phyloP scores from a whole-genome alignment of 2,329 filamentous ascomycete genomes.

The Taxawa tesnikishii region DNA sequence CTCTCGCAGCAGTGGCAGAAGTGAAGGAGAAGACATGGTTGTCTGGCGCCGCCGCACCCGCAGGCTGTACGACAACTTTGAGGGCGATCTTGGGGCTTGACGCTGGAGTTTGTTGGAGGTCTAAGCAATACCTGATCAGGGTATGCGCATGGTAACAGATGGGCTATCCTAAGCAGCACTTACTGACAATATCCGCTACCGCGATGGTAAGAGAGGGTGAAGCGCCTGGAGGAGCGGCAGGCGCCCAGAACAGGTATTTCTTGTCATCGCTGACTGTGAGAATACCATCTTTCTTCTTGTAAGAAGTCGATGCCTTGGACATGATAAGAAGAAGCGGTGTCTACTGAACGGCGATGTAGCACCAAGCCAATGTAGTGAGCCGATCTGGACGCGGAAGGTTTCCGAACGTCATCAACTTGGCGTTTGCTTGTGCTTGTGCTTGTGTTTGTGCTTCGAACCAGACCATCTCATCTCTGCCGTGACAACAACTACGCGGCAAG shows the following conservation, averaged over 20 bases:
- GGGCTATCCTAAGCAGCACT: conserved; percentile 18
- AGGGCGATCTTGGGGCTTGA: conserved; percentile 84
- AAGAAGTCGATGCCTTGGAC: conserved; percentile 55
- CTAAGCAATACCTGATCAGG: conserved; percentile 29
- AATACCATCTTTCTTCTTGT: conserved; percentile 93
- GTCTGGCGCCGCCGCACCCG: conserved; percentile 46
- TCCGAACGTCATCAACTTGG: too few species aligned
- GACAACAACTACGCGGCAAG: too few species aligned
- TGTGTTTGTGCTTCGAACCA: too few species aligned
- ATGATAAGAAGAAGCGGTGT: too few species aligned
- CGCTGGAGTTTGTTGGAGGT: conserved; percentile 90
- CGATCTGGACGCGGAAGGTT: too few species aligned
- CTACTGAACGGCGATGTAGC: conserved; percentile 5
- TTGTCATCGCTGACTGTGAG: conserved; percentile 64
- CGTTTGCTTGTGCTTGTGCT: too few species aligned
- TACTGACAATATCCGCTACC: conserved; percentile 72
- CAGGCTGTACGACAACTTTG: conserved; percentile 70
- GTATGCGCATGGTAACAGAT: not conserved
- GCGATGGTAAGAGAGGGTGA: conserved; percentile 56
- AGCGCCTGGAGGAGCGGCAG: conserved; percentile 47
- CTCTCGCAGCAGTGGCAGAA: conserved; percentile 58
- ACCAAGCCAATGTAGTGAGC: too few species aligned
- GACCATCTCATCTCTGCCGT: too few species aligned
- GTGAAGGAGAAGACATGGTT: conserved; percentile 86
- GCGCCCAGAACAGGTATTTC: conserved; percentile 69